Evolutionary conservation across 2,329 filamentous ascomycete species (phyloP).

Genomic region (Cladosporium sp.): DNA sequence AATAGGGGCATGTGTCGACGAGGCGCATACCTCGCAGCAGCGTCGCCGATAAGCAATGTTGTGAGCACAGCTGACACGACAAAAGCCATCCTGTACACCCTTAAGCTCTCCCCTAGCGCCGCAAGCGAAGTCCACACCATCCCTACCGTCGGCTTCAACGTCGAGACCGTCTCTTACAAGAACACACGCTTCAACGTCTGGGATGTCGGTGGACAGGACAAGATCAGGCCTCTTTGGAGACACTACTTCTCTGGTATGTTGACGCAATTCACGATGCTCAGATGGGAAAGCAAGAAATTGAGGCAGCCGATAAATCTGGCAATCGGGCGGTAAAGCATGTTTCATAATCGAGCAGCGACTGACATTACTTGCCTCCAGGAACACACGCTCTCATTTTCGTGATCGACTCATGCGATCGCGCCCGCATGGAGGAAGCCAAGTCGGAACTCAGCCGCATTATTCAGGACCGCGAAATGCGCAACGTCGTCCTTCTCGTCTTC

Average conservation of each 20-base stretch:
- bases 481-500: constrained; percentile 94
- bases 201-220: constrained; percentile 99
- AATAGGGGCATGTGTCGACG: not conserved
- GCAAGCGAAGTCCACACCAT: constrained; percentile 99
- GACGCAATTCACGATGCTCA: too few species aligned
- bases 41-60: not conserved
- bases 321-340: too few species aligned
- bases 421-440: constrained; percentile 93
- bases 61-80: not conserved
- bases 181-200: constrained; percentile 99
- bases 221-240: constrained; percentile 98
- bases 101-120: constrained; percentile 64
- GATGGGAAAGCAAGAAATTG: too few species aligned
- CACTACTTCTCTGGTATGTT: constrained; percentile 83
- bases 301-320: too few species aligned
- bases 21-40: not conserved
- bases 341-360: not conserved
- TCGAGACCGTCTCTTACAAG: constrained; percentile 99
- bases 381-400: constrained; percentile 99
- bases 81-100: constrained; percentile 90
- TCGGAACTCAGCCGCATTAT: constrained; percentile 98
- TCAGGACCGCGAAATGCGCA: constrained; percentile 97
- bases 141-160: constrained; percentile 99
- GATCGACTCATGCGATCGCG: constrained; percentile 97
- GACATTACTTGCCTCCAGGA: constrained; percentile 40